Evolutionary conservation across 495 filamentous ascomycete species (phyloP).

Genomic region (Amphirosellinia nigrospora): DNA sequence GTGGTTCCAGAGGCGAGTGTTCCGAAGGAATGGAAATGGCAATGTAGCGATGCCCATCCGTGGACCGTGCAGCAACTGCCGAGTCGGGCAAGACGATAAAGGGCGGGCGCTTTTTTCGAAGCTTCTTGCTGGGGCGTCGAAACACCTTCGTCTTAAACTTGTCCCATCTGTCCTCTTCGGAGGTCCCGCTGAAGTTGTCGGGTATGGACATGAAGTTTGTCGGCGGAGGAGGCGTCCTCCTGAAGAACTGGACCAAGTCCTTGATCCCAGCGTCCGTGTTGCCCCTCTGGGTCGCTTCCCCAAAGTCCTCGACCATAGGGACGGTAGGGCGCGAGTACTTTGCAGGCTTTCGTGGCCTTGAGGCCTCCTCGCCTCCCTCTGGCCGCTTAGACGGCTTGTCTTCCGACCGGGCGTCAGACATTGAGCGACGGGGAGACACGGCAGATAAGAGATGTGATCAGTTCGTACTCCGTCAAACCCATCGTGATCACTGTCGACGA

Average conservation of each 20-base stretch:
- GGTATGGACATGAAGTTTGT: slow-evolving; percentile 49
- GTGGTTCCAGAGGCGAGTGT: slow-evolving; percentile 31
- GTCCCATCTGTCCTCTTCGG: slow-evolving; percentile 34
- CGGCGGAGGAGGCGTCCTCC: slow-evolving; percentile 49
- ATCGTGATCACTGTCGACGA: background rate
- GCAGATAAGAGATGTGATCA: background rate
- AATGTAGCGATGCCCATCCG: slow-evolving; percentile 52
- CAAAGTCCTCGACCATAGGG: background rate
- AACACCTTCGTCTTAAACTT: slow-evolving; percentile 34
- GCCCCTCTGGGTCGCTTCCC: background rate
- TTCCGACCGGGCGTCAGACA: slow-evolving; percentile 2
- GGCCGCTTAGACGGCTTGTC: background rate
- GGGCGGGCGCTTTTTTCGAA: slow-evolving; percentile 31
- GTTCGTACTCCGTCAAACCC: background rate
- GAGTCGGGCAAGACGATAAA: slow-evolving; percentile 52
- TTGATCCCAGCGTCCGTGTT: slow-evolving; percentile 16
- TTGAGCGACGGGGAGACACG: background rate
- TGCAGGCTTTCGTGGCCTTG: background rate
- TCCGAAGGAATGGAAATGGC: slow-evolving; percentile 58
- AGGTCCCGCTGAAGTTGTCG: slow-evolving; percentile 34
- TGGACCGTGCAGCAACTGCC: slow-evolving; percentile 50
- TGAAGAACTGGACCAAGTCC: slow-evolving; percentile 50
- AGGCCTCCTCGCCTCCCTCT: background rate
- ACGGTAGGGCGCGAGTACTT: background rate
- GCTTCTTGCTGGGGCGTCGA: slow-evolving; percentile 31